Percentiles rank a stretch among this genome's conserved stretches.
Evolutionary conservation across 306 rosid species (phyloP).

Genomic region (Neltuma alba): DNA sequence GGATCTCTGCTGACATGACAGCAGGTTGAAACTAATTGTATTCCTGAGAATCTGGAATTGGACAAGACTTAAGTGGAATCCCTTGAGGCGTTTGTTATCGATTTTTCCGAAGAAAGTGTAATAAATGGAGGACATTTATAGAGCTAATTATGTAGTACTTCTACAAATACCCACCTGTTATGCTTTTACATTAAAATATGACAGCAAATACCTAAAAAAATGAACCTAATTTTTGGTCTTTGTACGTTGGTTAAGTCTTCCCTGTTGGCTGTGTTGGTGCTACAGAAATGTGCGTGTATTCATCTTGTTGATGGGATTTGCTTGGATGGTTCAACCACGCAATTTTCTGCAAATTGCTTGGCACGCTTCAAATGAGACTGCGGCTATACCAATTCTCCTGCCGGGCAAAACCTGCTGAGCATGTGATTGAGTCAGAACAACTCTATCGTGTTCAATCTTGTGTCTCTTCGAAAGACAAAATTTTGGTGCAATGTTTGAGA

Average conservation of each 20-base stretch:
- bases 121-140: no score
- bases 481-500: not conserved
- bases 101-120: no score
- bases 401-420: no score
- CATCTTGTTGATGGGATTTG: slow-evolving; percentile 75
- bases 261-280: slow-evolving; percentile 7
- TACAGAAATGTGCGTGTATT: slow-evolving; percentile 76
- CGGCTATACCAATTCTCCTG: slow-evolving; percentile 74
- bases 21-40: slow-evolving; percentile 52
- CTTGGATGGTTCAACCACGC: slow-evolving; percentile 80
- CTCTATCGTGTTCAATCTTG: not conserved
- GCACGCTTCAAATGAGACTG: slow-evolving; percentile 70
- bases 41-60: not conserved
- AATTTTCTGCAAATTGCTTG: slow-evolving; percentile 64
- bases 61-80: no score
- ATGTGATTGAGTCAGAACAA: no score
- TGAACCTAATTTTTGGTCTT: no score
- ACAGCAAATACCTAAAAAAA: no score
- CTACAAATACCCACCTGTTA: no score
- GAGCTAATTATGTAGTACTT: no score
- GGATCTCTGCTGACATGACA: slow-evolving; percentile 96
- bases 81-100: no score
- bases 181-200: no score
- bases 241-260: not conserved
- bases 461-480: not conserved